phyloP scores from a whole-genome alignment of 345 rosid species.

The Clausena lansium region DNA sequence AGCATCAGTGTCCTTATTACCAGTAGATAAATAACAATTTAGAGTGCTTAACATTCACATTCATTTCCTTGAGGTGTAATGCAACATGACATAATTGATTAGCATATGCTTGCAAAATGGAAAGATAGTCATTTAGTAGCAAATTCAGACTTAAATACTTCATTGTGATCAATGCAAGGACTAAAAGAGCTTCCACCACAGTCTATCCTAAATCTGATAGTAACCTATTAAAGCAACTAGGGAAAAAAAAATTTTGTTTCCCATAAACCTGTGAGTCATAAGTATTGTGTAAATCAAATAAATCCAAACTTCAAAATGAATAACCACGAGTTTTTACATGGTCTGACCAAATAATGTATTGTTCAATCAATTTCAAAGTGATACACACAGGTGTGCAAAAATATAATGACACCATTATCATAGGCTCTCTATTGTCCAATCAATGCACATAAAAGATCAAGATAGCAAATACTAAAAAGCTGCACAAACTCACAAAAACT shows the following conservation, averaged over 20 bases:
- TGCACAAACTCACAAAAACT: not conserved
- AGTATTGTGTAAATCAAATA: not conserved
- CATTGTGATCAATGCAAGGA: not conserved
- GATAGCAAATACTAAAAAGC: not conserved
- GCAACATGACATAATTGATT: not conserved
- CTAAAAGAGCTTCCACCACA: not conserved
- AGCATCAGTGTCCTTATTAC: constrained; percentile 20
- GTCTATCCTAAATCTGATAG: not conserved
- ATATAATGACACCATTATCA: too few relatives aligned
- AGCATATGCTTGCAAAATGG: not conserved
- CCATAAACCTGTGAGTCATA: not conserved
- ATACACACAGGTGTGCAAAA: not conserved
- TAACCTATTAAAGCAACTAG: not conserved
- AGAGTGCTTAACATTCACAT: not conserved
- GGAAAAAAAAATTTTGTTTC: not conserved
- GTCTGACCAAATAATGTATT: not conserved
- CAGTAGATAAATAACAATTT: constrained; percentile 4
- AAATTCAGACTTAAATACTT: not conserved
- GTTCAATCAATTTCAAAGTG: not conserved
- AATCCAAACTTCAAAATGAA: not conserved
- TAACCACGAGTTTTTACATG: not conserved
- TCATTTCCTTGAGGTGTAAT: not conserved
- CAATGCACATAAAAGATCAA: not conserved
- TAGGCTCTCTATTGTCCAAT: not conserved
- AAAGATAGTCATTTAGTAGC: not conserved